Evolutionary conservation across 2,329 filamentous ascomycete genomes (phyloP).

Genomic region (Aspergillus sergii): DNA sequence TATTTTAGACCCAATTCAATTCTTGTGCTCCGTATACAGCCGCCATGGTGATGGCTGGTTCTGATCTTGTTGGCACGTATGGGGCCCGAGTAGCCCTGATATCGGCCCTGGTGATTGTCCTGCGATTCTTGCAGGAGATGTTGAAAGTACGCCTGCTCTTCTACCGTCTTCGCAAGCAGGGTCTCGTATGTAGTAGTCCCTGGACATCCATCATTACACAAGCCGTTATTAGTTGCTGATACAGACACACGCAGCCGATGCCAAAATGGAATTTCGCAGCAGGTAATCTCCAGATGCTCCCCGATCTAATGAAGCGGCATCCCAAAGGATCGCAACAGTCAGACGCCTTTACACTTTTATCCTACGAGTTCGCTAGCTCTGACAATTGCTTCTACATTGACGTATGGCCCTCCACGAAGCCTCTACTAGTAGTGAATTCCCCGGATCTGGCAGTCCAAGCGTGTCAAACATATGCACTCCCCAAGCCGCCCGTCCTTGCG

Average conservation of each 20-base stretch:
- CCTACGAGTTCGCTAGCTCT: not conserved
- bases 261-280: not conserved
- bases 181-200: not conserved
- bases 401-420: not conserved
- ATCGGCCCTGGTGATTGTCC: not conserved
- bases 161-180: not conserved
- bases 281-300: not conserved
- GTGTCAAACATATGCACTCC: not conserved
- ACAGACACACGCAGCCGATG: not conserved
- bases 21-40: not conserved
- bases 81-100: not conserved
- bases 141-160: not conserved
- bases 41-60: fast-evolving
- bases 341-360: fast-evolving
- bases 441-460: not conserved
- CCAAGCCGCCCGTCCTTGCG: not conserved
- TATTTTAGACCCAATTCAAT: no score
- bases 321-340: not conserved
- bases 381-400: not conserved
- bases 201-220: no score
- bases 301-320: not conserved
- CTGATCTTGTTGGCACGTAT: not conserved
- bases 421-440: not conserved
- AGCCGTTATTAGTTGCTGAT: no score
- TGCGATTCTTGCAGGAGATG: not conserved